Conservation (phyloP, 495 filamentous ascomycete genomes). For the Stereocaulon alpinum region DNA sequence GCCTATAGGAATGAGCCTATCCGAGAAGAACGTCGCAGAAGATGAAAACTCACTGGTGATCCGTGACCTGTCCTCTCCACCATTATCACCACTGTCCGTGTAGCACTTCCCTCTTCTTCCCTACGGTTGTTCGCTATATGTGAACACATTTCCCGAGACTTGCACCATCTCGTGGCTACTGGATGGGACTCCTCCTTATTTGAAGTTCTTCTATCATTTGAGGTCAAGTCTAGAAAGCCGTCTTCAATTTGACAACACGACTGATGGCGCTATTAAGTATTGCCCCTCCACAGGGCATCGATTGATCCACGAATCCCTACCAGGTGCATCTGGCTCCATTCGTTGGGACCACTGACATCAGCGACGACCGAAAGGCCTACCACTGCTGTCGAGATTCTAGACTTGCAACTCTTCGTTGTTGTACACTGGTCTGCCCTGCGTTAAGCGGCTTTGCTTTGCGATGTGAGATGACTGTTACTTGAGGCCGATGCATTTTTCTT, state of each 20-base stretch:
- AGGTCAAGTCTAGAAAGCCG: background rate
- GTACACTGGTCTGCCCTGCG: background rate
- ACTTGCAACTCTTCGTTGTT: background rate
- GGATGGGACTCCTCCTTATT: background rate
- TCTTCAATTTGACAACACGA: background rate
- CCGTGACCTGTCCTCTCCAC: background rate
- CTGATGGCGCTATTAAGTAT: background rate
- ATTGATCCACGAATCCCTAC: background rate
- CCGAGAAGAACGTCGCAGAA: slow-evolving; percentile 17
- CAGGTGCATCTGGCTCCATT: background rate
- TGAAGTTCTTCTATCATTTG: slow-evolving; percentile 1
- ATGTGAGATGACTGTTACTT: background rate
- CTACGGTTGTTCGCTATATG: background rate
- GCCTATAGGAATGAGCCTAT: slow-evolving; percentile 16
- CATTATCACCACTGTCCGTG: background rate
- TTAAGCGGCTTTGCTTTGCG: background rate
- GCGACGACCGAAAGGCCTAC: background rate
- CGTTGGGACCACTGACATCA: background rate
- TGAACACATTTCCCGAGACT: background rate
- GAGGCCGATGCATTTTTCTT: background rate
- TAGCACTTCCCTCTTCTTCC: background rate
- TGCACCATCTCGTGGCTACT: background rate
- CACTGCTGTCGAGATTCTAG: background rate
- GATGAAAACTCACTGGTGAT: slow-evolving; percentile 1
- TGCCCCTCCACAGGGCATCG: background rate